These are phyloP conservation scores for Plasmopara muralis DNA, from an alignment of 352 stramenopile genomes.

Conservation along the genomic window DNA sequence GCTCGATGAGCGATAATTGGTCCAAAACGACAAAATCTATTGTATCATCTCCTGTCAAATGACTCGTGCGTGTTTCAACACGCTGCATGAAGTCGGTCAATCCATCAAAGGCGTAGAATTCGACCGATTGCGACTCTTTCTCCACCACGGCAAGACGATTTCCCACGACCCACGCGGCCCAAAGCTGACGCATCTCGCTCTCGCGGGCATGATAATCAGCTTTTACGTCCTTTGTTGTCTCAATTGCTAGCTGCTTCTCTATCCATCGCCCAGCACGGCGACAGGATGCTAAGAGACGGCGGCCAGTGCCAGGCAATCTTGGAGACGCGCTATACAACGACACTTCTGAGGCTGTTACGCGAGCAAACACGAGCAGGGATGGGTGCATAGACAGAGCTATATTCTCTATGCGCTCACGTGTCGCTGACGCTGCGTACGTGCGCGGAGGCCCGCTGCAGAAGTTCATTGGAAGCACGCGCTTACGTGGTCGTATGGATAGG, in stretches of 20 bases:
- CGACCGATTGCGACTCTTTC: conserved; percentile 42
- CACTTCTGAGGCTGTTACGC: conserved; percentile 38
- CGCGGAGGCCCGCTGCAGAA: conserved; percentile 67
- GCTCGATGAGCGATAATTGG: conserved; percentile 13
- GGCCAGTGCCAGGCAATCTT: conserved; percentile 22
- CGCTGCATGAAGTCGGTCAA: conserved; percentile 23
- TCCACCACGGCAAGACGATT: conserved; percentile 63
- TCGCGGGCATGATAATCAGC: conserved; percentile 7
- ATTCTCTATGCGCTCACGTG: conserved; percentile 29
- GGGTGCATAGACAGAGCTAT: conserved; percentile 53
- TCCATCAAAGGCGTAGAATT: conserved; percentile 69
- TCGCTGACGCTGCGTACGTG: conserved; percentile 32
- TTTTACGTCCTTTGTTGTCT: not conserved
- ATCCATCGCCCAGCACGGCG: conserved; percentile 25
- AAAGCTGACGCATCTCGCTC: conserved; percentile 31
- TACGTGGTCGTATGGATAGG: conserved; percentile 12
- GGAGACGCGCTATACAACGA: conserved; percentile 41
- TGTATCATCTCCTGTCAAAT: conserved; percentile 1
- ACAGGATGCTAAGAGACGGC: conserved; percentile 35
- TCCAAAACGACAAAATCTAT: conserved; percentile 18
- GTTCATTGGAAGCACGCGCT: conserved; percentile 35
- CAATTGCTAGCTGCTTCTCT: conserved; percentile 9
- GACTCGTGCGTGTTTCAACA: conserved; percentile 7
- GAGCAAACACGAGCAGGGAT: conserved; percentile 42
- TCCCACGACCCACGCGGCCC: conserved; percentile 42